Percentiles rank a stretch among this genome's conserved stretches.
Evolutionary conservation across 768 basidiomycete genomes (phyloP).

Genomic region (Auriscalpium vulgare): DNA sequence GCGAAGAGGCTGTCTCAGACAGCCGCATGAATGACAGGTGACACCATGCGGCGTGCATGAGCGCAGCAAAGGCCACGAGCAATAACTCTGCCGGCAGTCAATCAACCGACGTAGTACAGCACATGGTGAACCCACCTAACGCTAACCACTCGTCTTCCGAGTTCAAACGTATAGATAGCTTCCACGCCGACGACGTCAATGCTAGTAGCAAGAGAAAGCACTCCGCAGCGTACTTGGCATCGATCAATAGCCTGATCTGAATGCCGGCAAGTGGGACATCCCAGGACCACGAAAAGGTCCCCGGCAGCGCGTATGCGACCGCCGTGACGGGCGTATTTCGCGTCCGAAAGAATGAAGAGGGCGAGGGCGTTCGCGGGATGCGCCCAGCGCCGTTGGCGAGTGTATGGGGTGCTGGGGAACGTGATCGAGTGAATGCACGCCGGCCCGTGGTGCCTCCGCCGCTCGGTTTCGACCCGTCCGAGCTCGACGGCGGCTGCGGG

Average conservation of each 20-base stretch:
- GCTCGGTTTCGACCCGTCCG: conserved; percentile 35
- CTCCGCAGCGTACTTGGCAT: conserved; percentile 57
- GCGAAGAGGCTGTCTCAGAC: too few relatives aligned
- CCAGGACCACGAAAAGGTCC: conserved; percentile 36
- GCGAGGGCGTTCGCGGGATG: conserved; percentile 30
- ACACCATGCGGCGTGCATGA: neutral
- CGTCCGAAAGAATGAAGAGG: conserved; percentile 35
- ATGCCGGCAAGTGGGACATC: conserved; percentile 34
- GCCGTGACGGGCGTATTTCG: conserved; percentile 23
- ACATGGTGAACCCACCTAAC: conserved; percentile 6
- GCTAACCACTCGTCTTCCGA: conserved; percentile 5
- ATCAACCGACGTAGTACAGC: too few relatives aligned
- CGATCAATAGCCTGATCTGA: conserved; percentile 45
- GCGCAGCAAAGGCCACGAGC: neutral
- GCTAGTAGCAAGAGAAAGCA: conserved; percentile 57
- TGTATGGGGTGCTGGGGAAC: conserved; percentile 47
- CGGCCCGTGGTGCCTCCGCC: conserved; percentile 27
- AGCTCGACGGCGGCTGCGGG: conserved; percentile 19
- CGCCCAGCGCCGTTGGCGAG: conserved; percentile 27
- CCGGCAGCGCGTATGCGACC: conserved; percentile 37
- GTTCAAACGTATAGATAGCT: conserved; percentile 28
- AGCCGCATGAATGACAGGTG: neutral
- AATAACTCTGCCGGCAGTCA: neutral
- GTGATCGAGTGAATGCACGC: conserved; percentile 61
- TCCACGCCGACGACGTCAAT: conserved; percentile 45